Evolutionary conservation across 345 rosid species (phyloP).

Genomic region (Excoecaria agallocha): DNA sequence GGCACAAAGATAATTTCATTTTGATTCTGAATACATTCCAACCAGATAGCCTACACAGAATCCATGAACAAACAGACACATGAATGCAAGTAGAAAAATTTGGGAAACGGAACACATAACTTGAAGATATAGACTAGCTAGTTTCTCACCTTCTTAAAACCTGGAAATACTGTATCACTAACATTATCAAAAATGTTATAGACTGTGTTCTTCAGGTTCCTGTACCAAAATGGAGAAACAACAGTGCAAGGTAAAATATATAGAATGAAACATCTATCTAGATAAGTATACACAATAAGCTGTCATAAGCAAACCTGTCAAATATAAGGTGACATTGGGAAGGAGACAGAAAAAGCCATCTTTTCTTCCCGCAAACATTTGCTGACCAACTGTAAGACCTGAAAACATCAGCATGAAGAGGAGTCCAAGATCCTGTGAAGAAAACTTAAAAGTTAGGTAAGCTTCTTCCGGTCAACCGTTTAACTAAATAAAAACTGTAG

Average conservation of each 20-base stretch:
- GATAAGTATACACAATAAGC: neutral
- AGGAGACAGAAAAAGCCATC: conserved; percentile 76
- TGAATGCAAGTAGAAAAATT: conserved; percentile 5
- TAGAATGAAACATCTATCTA: neutral
- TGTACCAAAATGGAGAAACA: conserved; percentile 31
- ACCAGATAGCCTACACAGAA: conserved; percentile 68
- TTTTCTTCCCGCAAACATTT: conserved; percentile 83
- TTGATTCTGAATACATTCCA: conserved; percentile 70
- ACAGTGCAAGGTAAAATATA: neutral
- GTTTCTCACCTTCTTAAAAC: conserved; percentile 59
- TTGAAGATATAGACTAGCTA: conserved; percentile 18
- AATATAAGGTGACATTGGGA: conserved; percentile 64
- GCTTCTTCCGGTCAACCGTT: conserved; percentile 15
- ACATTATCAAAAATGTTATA: conserved; percentile 66
- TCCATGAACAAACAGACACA: conserved; percentile 16
- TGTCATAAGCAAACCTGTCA: conserved; percentile 54
- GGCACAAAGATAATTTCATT: conserved; percentile 84
- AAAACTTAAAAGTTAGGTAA: conserved; percentile 22
- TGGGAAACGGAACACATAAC: conserved; percentile 1
- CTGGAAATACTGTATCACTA: conserved; percentile 61
- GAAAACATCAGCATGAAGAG: conserved; percentile 96
- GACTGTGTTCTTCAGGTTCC: conserved; percentile 66
- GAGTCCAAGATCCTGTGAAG: conserved; percentile 89
- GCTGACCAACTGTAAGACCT: conserved; percentile 97
- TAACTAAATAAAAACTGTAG: conserved; percentile 18